Conservation (phyloP, 495 filamentous ascomycete genomes). For the Penicillium arizonense region DNA sequence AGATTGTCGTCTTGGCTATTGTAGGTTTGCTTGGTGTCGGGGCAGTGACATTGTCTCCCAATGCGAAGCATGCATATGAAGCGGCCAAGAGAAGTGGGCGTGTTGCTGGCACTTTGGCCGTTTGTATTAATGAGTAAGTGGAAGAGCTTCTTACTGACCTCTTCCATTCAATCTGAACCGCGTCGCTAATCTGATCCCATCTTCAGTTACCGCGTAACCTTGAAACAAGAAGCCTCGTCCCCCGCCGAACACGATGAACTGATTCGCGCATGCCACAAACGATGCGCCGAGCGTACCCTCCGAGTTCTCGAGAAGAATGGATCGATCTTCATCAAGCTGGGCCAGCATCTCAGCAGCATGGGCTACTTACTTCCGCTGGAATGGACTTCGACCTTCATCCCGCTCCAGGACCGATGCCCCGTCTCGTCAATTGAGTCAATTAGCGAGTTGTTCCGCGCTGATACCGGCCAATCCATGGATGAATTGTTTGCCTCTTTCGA, state of each 20-base stretch:
- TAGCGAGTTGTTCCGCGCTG: constrained; percentile 75
- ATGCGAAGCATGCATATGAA: constrained; percentile 68
- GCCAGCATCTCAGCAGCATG: constrained; percentile 95
- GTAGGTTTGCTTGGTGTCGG: constrained; percentile 54
- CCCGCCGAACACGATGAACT: constrained; percentile 59
- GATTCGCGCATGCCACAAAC: constrained; percentile 85
- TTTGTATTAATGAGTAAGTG: constrained; percentile 89
- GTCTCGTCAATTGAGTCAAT: constrained; percentile 90
- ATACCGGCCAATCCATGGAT: constrained; percentile 76
- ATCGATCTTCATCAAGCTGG: constrained; percentile 97
- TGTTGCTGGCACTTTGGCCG: constrained; percentile 69
- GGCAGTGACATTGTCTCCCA: constrained; percentile 66
- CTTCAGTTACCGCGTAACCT: constrained; percentile 74
- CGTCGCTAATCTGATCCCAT: background rate
- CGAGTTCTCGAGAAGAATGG: constrained; percentile 89
- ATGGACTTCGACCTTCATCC: constrained; percentile 96
- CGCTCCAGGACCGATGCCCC: constrained; percentile 93
- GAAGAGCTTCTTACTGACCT: background rate
- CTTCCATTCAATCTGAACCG: background rate
- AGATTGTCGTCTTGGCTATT: constrained; percentile 42
- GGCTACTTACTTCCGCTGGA: constrained; percentile 90
- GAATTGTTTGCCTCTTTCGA: constrained; percentile 87
- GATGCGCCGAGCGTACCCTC: constrained; percentile 87
- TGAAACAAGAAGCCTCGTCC: constrained; percentile 61
- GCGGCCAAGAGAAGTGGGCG: constrained; percentile 76